phyloP scores from a whole-genome alignment of 176 grass and related monocot species.

The Canna indica region DNA sequence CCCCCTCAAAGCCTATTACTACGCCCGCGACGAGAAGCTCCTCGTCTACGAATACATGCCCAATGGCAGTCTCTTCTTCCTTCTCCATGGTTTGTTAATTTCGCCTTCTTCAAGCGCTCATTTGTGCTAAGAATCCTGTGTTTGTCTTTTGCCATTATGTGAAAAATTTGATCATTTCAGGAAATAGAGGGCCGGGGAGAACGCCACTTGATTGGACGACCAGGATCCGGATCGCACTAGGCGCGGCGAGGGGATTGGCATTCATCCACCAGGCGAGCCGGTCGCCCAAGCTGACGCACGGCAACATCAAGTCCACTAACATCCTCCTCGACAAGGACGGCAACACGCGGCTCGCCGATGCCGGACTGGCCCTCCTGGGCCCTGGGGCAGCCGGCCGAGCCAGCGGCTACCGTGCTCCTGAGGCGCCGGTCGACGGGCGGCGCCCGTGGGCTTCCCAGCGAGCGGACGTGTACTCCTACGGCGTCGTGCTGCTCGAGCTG shows the following conservation, averaged over 20 bases:
- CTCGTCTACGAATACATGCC: slow-evolving; percentile 98
- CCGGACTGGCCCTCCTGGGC: slow-evolving; percentile 62
- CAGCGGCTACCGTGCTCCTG: slow-evolving; percentile 62
- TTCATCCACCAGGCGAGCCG: slow-evolving; percentile 83
- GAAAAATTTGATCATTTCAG: slow-evolving; percentile 21
- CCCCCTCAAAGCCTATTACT: slow-evolving; percentile 77
- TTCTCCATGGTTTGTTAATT: slow-evolving; percentile 48
- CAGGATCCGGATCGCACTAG: slow-evolving; percentile 52
- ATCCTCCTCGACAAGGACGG: slow-evolving; percentile 60
- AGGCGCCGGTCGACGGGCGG: slow-evolving; percentile 42
- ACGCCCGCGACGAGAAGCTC: slow-evolving; percentile 92
- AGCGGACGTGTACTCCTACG: slow-evolving; percentile 86
- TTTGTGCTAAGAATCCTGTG: background rate
- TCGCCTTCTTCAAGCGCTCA: background rate
- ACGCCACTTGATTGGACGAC: slow-evolving; percentile 75
- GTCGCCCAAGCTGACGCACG: slow-evolving; percentile 57
- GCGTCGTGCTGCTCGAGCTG: slow-evolving; percentile 85
- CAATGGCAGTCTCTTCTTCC: slow-evolving; percentile 74
- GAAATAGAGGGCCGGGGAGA: slow-evolving; percentile 69
- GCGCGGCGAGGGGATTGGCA: slow-evolving; percentile 53
- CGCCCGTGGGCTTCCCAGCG: slow-evolving; percentile 71
- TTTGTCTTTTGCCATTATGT: background rate
- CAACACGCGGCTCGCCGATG: slow-evolving; percentile 52
- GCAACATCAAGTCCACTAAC: slow-evolving; percentile 87
- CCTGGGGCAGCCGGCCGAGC: slow-evolving; percentile 32